Percentiles rank a stretch among this genome's conserved stretches.
phyloP scores from a whole-genome alignment of 371 early-diverging fungal genomes.

The Mortierella sp. region DNA sequence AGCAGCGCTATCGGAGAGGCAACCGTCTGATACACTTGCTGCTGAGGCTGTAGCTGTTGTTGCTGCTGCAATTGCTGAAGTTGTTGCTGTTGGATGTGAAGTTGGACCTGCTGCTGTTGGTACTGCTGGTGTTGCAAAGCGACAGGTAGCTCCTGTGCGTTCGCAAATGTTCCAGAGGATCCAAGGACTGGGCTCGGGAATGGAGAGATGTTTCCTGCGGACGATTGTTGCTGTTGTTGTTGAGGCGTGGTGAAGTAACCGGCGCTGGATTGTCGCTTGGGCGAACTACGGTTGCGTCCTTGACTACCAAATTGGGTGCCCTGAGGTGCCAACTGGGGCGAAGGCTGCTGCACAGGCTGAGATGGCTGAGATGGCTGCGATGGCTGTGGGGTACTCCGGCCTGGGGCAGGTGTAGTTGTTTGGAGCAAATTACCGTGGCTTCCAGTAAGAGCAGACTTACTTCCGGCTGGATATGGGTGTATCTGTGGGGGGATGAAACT shows the following conservation, averaged over 20 bases:
- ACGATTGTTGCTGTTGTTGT: slow-evolving; percentile 10
- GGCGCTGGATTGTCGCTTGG: slow-evolving; percentile 29
- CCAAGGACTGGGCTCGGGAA: slow-evolving; percentile 23
- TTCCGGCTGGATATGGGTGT: slow-evolving; percentile 1
- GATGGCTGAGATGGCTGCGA: slow-evolving; percentile 14
- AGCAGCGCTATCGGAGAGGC: slow-evolving; percentile 22
- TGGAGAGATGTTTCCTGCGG: slow-evolving; percentile 14
- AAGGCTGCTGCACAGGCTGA: slow-evolving; percentile 20
- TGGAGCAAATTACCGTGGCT: slow-evolving; percentile 10
- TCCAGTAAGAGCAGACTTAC: slow-evolving; percentile 3
- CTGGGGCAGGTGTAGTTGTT: slow-evolving; percentile 7
- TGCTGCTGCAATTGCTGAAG: slow-evolving; percentile 32
- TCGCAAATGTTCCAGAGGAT: slow-evolving; percentile 5
- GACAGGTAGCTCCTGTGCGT: slow-evolving; percentile 25
- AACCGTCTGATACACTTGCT: slow-evolving; percentile 8
- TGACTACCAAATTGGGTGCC: background rate
- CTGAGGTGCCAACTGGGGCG: slow-evolving; percentile 25
- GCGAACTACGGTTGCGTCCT: slow-evolving; percentile 16
- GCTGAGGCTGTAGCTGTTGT: slow-evolving; percentile 18
- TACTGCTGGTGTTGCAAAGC: slow-evolving; percentile 38
- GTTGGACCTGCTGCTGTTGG: slow-evolving; percentile 43
- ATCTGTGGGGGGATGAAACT: background rate
- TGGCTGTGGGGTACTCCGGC: slow-evolving; percentile 3
- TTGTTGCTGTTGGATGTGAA: slow-evolving; percentile 34
- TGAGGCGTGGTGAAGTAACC: slow-evolving; percentile 23